These are phyloP conservation scores for Fusarium tricinctum DNA, from an alignment of 2,329 filamentous ascomycete genomes.

Conservation along the genomic window DNA sequence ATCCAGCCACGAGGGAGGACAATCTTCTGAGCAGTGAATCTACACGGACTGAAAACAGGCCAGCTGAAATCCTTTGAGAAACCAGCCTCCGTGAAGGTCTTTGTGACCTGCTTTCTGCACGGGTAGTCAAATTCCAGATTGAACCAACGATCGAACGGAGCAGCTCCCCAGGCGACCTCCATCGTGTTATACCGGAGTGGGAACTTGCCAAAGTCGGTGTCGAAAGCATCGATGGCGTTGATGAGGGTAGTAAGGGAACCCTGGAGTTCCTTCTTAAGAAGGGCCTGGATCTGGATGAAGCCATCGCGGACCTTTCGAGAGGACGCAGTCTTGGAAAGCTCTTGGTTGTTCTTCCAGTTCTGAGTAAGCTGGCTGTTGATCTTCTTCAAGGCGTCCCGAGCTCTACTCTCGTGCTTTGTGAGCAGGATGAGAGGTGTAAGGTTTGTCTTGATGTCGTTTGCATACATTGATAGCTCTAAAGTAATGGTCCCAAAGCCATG, in stretches of 20 bases:
- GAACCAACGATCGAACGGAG: conserved; percentile 27
- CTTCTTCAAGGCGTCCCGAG: background rate
- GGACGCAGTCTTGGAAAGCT: conserved; percentile 25
- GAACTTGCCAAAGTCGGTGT: conserved; percentile 28
- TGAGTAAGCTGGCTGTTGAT: conserved; percentile 27
- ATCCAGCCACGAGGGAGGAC: conserved; percentile 33
- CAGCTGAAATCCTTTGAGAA: conserved; percentile 27
- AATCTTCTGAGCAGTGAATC: conserved; percentile 24
- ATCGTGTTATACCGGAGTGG: conserved; percentile 29
- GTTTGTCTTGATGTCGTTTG: conserved; percentile 24
- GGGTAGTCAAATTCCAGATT: conserved; percentile 39
- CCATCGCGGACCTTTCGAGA: conserved; percentile 35
- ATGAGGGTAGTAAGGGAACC: background rate
- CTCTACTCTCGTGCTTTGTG: conserved; percentile 21
- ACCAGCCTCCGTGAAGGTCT: conserved; percentile 23
- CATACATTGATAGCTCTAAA: conserved; percentile 17
- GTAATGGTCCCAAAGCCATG: conserved; percentile 24
- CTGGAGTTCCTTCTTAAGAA: conserved; percentile 18
- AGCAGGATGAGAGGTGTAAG: conserved; percentile 19
- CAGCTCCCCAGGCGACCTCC: conserved; percentile 26
- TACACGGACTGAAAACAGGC: conserved; percentile 30
- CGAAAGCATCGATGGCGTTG: conserved; percentile 20
- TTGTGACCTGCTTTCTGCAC: conserved; percentile 17
- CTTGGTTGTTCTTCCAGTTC: conserved; percentile 36
- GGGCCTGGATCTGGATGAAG: conserved; percentile 21